Evolutionary conservation across 306 rosid species (phyloP), one percentile per base, ranked within the genome.

Genomic region (Prosopis cineraria): DNA sequence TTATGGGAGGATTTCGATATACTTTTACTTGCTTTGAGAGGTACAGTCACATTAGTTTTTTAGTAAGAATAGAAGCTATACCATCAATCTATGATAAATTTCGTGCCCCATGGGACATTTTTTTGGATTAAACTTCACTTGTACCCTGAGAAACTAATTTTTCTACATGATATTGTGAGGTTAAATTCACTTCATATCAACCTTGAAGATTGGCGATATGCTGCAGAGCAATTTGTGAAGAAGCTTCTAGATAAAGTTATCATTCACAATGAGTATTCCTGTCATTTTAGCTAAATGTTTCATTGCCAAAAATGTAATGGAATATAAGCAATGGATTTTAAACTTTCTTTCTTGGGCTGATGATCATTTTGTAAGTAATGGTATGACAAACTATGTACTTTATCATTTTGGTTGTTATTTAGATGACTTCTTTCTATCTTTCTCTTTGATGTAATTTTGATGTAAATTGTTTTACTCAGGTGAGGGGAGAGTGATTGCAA

Each of bases 201-300:
- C 82, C 84, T 94, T 47, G 86, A 91, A 70, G 98, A 93, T 88
- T 93, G 98, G 98, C 84, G 90, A 85, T 93, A 89, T 81, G 96
- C 90, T 1, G 94, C 91, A 3, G 90, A 80, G 60, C 91, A 93
- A 85, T 93, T 93, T 82, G 93, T 86, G 66, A 84, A 77, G 85
- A 89, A 67, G 87, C 94, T 88, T 77, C 96, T 91, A 31, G 93
- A 90, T 83, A 90, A 93, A 87, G 91, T 93, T 76, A 76, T 90
- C 80, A 96, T 93, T 73, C 98, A 90, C 85, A 77, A 96, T 90
- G 80, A 90, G 98, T 71, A 48, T 79, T 82, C 76, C 82, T 44
- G 3, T 80, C 65, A 44, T 73, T 20, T 79, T 41, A 34, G 44
- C 34, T 76, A 59, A 36, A 70, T 25, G 22, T 50, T 80, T 79